phyloP scores from a whole-genome alignment of 768 basidiomycete genomes.

The Austroboletus festivus region DNA sequence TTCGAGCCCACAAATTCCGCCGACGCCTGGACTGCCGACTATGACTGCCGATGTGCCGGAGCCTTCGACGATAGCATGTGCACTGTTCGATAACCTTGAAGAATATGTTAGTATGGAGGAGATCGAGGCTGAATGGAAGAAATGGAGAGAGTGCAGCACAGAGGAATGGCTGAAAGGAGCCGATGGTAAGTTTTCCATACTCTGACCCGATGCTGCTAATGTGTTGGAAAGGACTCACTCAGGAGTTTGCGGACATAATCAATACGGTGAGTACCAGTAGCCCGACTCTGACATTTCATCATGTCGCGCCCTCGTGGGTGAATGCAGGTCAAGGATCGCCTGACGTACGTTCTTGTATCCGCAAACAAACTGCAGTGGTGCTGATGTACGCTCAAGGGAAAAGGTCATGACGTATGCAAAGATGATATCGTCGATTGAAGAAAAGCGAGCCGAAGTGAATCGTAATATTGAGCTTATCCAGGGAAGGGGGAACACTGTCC shows the following conservation, averaged over 20 bases:
- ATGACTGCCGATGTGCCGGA: conserved; percentile 2
- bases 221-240: conserved; percentile 15
- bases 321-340: conserved; percentile 27
- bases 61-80: conserved; percentile 9
- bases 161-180: conserved; percentile 32
- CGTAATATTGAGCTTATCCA: conserved; percentile 18
- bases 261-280: conserved; percentile 18
- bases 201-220: background rate
- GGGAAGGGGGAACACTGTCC: conserved; percentile 16
- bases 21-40: conserved; percentile 11
- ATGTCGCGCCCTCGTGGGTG: background rate
- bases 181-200: conserved; percentile 21
- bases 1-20: conserved; percentile 20
- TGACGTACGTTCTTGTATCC: conserved; percentile 18
- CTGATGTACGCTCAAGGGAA: conserved; percentile 17
- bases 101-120: conserved; percentile 22
- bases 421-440: conserved; percentile 21
- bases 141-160: conserved; percentile 27
- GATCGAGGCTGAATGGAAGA: conserved; percentile 21
- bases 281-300: background rate
- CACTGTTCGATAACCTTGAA: conserved; percentile 19
- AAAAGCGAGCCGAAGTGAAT: conserved; percentile 18
- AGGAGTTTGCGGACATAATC: conserved; percentile 17
- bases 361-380: background rate
- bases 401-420: conserved; percentile 18